These are phyloP conservation scores for Maudiozyma turicensis DNA, from an alignment of 805 yeast genomes.

Conservation along the genomic window DNA sequence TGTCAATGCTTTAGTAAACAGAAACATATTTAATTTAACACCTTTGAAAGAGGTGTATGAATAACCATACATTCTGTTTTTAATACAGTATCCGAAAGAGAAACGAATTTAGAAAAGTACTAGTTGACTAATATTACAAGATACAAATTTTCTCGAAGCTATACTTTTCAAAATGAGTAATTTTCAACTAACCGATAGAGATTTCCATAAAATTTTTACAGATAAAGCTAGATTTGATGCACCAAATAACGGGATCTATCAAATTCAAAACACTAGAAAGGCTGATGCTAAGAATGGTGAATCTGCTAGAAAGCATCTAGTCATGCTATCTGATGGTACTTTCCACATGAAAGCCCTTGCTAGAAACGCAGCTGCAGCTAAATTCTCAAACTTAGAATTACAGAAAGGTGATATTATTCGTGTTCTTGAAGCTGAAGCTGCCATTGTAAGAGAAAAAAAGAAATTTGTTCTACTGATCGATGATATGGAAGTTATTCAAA, in stretches of 20 bases:
- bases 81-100: too few relatives aligned
- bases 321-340: conserved; percentile 44
- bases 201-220: conserved; percentile 23
- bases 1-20: too few relatives aligned
- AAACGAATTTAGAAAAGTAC: too few relatives aligned
- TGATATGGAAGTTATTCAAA: conserved; percentile 35
- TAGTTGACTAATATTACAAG: too few relatives aligned
- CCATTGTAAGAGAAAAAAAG: conserved; percentile 30
- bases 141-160: background rate
- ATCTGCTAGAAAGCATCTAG: conserved; percentile 21
- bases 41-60: too few relatives aligned
- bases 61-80: too few relatives aligned
- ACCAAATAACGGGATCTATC: conserved; percentile 26
- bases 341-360: conserved; percentile 43
- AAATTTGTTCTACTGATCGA: conserved; percentile 42
- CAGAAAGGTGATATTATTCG: conserved; percentile 33
- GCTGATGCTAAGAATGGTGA: conserved; percentile 16
- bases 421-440: conserved; percentile 27
- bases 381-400: conserved; percentile 37
- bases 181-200: conserved; percentile 19
- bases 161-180: conserved; percentile 9
- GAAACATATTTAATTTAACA: too few relatives aligned
- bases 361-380: conserved; percentile 40
- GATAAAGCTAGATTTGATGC: conserved; percentile 22
- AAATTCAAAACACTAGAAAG: conserved; percentile 26